Conservation (phyloP, 257 asterid species). For the Cynanchum wilfordii region DNA sequence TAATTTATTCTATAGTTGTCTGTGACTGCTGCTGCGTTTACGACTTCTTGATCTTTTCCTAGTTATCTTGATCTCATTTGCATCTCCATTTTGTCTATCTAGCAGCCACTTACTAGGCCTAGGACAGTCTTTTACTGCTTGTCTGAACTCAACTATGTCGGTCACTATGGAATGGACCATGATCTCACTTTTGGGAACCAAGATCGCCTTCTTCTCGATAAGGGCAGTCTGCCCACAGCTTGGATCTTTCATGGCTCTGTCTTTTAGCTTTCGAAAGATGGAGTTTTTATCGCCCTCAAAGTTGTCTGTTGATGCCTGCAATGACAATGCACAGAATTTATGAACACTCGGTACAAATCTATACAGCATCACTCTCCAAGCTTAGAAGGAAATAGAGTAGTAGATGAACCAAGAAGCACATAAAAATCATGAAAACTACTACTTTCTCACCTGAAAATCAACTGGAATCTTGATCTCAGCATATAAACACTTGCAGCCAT, state of each 20-base stretch:
- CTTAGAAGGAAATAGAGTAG: neutral
- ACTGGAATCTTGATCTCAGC: slow-evolving; percentile 61
- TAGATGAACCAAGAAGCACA: neutral
- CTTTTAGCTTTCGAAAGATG: slow-evolving; percentile 52
- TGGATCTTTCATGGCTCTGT: slow-evolving; percentile 46
- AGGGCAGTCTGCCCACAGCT: slow-evolving; percentile 70
- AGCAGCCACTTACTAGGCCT: neutral
- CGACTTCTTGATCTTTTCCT: slow-evolving; percentile 16
- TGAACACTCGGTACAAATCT: neutral
- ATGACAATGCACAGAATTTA: neutral
- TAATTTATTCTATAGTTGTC: neutral
- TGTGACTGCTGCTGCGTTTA: neutral
- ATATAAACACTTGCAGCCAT: slow-evolving; percentile 73
- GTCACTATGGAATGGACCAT: slow-evolving; percentile 62
- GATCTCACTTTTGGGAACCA: slow-evolving; percentile 58
- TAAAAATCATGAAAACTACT: neutral
- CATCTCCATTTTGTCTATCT: neutral
- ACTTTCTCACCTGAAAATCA: slow-evolving; percentile 60
- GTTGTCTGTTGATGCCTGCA: slow-evolving; percentile 39
- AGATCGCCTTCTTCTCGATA: slow-evolving; percentile 42
- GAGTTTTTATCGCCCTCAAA: slow-evolving; percentile 45
- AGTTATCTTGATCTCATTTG: slow-evolving; percentile 1
- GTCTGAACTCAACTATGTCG: slow-evolving; percentile 45
- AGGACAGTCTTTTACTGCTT: slow-evolving; percentile 18
- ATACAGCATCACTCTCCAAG: neutral